A percentile compares a stretch with the other conserved stretches of the same genome.
Evolutionary conservation across 805 yeast species (phyloP).

Genomic region (Debaryomyces hansenii): DNA sequence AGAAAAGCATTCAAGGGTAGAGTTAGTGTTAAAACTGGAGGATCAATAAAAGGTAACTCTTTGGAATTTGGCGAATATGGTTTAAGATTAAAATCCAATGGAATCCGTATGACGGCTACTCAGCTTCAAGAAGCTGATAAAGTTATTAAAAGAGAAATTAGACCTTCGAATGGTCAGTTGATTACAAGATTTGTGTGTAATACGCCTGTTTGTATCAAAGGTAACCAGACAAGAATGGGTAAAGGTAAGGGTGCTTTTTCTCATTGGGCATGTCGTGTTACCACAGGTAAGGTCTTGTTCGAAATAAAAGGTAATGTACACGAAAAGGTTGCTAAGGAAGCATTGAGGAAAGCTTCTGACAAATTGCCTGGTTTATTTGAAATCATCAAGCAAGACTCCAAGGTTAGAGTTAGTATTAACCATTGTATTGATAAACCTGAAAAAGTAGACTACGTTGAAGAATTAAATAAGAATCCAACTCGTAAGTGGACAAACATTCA

Average conservation of each 20-base stretch:
- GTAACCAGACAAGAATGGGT: slow-evolving; percentile 99
- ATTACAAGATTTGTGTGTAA: slow-evolving; percentile 82
- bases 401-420: slow-evolving; percentile 71
- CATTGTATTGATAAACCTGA: slow-evolving; percentile 49
- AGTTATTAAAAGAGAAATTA: slow-evolving; percentile 77
- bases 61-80: slow-evolving; percentile 83
- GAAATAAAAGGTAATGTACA: slow-evolving; percentile 83
- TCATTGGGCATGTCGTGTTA: slow-evolving; percentile 95
- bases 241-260: slow-evolving; percentile 98
- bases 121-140: slow-evolving; percentile 91
- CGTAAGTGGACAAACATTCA: slow-evolving; percentile 58
- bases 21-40: slow-evolving; percentile 92
- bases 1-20: slow-evolving; percentile 90
- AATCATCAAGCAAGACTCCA: slow-evolving; percentile 63
- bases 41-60: slow-evolving; percentile 85
- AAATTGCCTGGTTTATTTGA: slow-evolving; percentile 93
- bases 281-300: slow-evolving; percentile 90
- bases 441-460: slow-evolving; percentile 53
- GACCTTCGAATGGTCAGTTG: slow-evolving; percentile 73
- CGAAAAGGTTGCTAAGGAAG: slow-evolving; percentile 87
- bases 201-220: slow-evolving; percentile 91
- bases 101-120: slow-evolving; percentile 78
- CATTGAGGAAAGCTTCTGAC: slow-evolving; percentile 83
- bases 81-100: slow-evolving; percentile 83
- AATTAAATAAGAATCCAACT: slow-evolving; percentile 60